phyloP scores from a whole-genome alignment of 495 filamentous ascomycete species.

The Thozetella sp. region DNA sequence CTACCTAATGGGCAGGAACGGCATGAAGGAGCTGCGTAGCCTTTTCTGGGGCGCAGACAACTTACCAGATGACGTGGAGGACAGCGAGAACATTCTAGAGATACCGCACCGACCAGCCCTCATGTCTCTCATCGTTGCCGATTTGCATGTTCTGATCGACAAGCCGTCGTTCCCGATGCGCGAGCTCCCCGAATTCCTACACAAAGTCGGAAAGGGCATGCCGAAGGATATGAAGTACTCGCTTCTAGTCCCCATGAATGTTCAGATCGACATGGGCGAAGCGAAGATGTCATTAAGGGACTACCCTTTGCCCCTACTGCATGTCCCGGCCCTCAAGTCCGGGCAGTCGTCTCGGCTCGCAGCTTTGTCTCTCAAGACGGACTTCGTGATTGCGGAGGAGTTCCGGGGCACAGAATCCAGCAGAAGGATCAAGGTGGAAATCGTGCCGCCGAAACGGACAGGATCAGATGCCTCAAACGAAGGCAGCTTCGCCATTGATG shows the following conservation, averaged over 20 bases:
- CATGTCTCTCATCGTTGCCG: conserved; percentile 78
- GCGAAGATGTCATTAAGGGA: conserved; percentile 82
- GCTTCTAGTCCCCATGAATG: conserved; percentile 84
- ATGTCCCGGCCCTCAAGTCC: conserved; percentile 80
- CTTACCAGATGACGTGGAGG: conserved; percentile 75
- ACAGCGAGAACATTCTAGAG: conserved; percentile 82
- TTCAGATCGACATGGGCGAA: conserved; percentile 91
- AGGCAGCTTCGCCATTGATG: conserved; percentile 75
- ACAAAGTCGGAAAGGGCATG: conserved; percentile 93
- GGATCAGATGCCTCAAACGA: conserved; percentile 40
- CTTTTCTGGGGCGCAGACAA: conserved; percentile 86
- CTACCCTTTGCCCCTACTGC: conserved; percentile 90
- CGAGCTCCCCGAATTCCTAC: conserved; percentile 79
- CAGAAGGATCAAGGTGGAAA: conserved; percentile 77
- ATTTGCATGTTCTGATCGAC: conserved; percentile 84
- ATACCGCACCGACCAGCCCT: conserved; percentile 86
- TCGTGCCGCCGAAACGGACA: conserved; percentile 68
- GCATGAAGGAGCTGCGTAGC: conserved; percentile 77
- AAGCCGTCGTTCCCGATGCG: conserved; percentile 88
- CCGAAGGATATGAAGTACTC: conserved; percentile 88
- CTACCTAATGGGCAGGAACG: conserved; percentile 66
- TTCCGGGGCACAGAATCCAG: conserved; percentile 76
- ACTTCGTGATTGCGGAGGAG: conserved; percentile 98
- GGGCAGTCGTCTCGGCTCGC: conserved; percentile 80
- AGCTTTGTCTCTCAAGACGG: conserved; percentile 80